Evolutionary conservation across 805 yeast species (phyloP), one percentile per base, ranked within the genome.

Genomic region (Maudiozyma bulderi): DNA sequence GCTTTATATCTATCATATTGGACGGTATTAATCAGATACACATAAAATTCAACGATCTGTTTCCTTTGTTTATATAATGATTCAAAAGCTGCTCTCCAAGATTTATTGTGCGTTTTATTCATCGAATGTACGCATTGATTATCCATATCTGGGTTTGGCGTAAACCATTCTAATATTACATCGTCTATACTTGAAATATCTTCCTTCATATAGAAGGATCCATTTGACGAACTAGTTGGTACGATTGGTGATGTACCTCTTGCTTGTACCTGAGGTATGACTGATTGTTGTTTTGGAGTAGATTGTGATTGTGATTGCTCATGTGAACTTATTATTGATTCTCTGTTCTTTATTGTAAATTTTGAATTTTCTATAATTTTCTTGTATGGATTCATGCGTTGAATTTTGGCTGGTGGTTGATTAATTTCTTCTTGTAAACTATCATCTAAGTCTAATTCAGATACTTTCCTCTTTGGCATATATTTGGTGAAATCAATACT

Each of bases 111-210:
- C 28, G 49, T 50, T 44, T 60, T 61, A 46, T 64, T 64, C 66
- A 63, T 61, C 3, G 64, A 56, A 46, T 63, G 67, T 3, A 64
- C 59, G 42, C 66, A 64, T 45, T 64, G 58, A 37, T 58, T 54
- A 10, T 50, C 47, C 55, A 52, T 49, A 3, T 54, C 46, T 3
- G 65, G 61, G 45, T 63, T 63, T 28, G 68, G 68, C 8, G 66
- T 60, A 39, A 63, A 64, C 67, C 67, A 64, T 52, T 64, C 68
- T 15, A 59, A 46, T n/a, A 63, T 53, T 1, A 64, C 52, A 26
- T 51, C 63, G 44, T 63, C 63, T 14, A 63, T 56, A 11, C 56
- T 45, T 38, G 50, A 47, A 13, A 59, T 48, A 14, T 48, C 39
- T 3, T 57, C 47, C 39, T 57, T 51, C 50, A 64, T 48, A 11